phyloP scores from a whole-genome alignment of 2,329 filamentous ascomycete genomes.

The Incumbomyces lentus region DNA sequence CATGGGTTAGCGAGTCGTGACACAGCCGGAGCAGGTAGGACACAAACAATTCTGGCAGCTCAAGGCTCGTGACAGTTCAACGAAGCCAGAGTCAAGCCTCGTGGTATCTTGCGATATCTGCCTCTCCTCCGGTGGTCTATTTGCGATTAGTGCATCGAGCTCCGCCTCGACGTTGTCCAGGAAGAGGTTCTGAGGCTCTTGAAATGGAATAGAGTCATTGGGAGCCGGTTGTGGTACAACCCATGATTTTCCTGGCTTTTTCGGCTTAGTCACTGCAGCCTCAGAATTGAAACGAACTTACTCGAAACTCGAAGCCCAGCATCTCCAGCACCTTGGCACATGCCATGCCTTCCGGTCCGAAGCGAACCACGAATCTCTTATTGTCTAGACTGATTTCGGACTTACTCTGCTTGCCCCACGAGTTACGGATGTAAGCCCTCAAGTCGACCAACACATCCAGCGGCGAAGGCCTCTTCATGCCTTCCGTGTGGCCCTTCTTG shows the following conservation, averaged over 20 bases:
- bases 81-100: constrained; percentile 11
- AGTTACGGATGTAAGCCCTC: constrained; percentile 50
- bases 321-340: constrained; percentile 49
- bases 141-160: constrained; percentile 42
- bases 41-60: constrained; percentile 18
- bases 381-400: constrained; percentile 47
- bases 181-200: constrained; percentile 33
- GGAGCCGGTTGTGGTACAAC: constrained; percentile 30
- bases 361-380: constrained; percentile 53
- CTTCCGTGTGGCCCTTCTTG: constrained; percentile 28
- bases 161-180: constrained; percentile 54
- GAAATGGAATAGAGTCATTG: constrained; percentile 28
- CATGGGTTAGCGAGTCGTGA: constrained; percentile 6
- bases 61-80: constrained; percentile 14
- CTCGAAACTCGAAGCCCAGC: constrained; percentile 45
- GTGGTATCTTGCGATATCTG: constrained; percentile 14
- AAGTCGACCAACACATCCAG: constrained; percentile 48
- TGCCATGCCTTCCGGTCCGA: constrained; percentile 44
- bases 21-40: neutral
- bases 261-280: constrained; percentile 3
- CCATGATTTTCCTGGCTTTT: constrained; percentile 29
- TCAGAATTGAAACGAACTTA: constrained; percentile 23
- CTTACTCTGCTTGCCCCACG: constrained; percentile 34
- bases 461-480: constrained; percentile 40
- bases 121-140: constrained; percentile 30